phyloP scores from a whole-genome alignment of 768 basidiomycete genomes.

The Phanerochaete carnosa region DNA sequence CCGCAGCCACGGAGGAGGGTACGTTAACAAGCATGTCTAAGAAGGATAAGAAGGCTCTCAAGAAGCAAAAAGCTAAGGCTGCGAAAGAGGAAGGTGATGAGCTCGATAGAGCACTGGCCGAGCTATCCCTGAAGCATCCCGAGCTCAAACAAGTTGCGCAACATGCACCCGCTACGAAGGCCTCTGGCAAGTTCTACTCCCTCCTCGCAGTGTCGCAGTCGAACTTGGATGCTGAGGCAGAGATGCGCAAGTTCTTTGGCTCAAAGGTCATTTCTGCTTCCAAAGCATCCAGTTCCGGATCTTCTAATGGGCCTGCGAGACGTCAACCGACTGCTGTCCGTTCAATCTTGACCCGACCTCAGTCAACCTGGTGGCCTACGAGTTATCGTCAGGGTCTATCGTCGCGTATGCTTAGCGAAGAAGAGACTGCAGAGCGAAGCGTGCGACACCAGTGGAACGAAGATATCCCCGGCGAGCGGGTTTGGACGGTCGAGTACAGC shows the following conservation, averaged over 20 bases:
- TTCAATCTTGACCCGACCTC: constrained; percentile 76
- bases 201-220: constrained; percentile 78
- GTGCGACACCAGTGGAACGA: constrained; percentile 33
- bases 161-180: constrained; percentile 23
- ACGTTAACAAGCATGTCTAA: constrained; percentile 20
- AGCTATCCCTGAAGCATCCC: constrained; percentile 76
- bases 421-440: constrained; percentile 48
- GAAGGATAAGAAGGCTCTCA: constrained; percentile 52
- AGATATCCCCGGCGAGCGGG: constrained; percentile 58
- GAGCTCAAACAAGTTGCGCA: constrained; percentile 41
- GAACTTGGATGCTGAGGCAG: constrained; percentile 84
- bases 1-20: constrained; percentile 6
- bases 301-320: constrained; percentile 33
- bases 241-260: constrained; percentile 93
- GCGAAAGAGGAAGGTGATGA: constrained; percentile 67
- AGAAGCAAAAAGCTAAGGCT: constrained; percentile 63
- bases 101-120: constrained; percentile 79
- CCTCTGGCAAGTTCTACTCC: constrained; percentile 37
- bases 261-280: constrained; percentile 77
- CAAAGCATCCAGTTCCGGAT: constrained; percentile 34
- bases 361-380: constrained; percentile 71
- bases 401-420: constrained; percentile 50
- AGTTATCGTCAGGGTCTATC: constrained; percentile 71
- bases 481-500: constrained; percentile 89
- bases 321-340: constrained; percentile 46